Base-by-base conservation (phyloP, 2,329 filamentous ascomycete genomes). In the Fusarium illudens region DNA sequence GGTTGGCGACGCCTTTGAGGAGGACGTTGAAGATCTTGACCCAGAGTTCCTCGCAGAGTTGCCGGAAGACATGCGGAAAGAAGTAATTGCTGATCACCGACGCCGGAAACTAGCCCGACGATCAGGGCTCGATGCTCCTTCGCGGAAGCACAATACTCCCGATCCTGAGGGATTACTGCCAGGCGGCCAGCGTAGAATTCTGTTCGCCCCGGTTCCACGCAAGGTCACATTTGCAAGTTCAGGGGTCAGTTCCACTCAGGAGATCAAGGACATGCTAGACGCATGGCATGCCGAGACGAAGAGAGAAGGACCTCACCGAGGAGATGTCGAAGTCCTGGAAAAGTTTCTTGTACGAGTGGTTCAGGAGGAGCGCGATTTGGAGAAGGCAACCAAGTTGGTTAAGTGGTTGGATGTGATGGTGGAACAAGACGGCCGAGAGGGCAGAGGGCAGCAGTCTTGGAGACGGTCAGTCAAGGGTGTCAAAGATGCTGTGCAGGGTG, bases 21-120 rank as follows among this genome's bases (percentile, higher is more conserved):
- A 83, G 7, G 79, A 78, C 6, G 65, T 81, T 1, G 83, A 84
- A 49, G 83, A 86, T 39, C 78, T 93, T 4, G 90, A 93, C 60
- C 82, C 87, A 0, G 89, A 90, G 0, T 94, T 97, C 73, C 87
- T 98, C 3, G 88, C 90, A 1, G 93, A 94, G 15, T 83, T 98
- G 1, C 95, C 95, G 0, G 89, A 92, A 68, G 92, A 97, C 48
- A 86, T 97, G 48, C 88, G 92, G 12, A 83, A 81, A 15, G 94
- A 98, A 78, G 85, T 98, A 7, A 78, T 97, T 3, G 89, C 88
- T 19, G 92, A 97, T 72, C 90, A 94, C 73, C 73, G 73, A 20
- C 77, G 77, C 4, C 77, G 85, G 11, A 87, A 84, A n/a, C 81
- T 90, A 19, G 87, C 88, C 11, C 85, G 88, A 34, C 83, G 80